These are phyloP conservation scores for Citrus inodora DNA, from an alignment of 345 rosid species.

Conservation along the genomic window DNA sequence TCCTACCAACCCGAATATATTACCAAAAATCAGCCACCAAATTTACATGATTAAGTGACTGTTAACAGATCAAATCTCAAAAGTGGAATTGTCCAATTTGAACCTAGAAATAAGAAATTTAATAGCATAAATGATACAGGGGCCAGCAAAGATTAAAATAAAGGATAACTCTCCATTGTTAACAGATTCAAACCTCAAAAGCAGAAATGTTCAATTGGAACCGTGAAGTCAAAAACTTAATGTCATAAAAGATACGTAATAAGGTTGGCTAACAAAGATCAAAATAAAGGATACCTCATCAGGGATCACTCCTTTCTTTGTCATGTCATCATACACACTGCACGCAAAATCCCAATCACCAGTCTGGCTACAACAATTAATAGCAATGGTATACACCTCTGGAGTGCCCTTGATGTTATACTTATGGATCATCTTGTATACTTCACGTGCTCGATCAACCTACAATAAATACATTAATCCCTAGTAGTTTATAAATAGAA, in stretches of 20 bases:
- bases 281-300: constrained; percentile 61
- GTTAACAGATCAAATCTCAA: neutral
- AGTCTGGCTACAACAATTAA: constrained; percentile 74
- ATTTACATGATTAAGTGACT: neutral
- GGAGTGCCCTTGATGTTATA: constrained; percentile 85
- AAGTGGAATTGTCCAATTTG: neutral
- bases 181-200: neutral
- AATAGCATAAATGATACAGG: neutral
- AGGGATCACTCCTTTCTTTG: constrained; percentile 62
- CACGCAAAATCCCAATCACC: constrained; percentile 89
- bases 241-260: neutral
- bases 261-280: neutral
- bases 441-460: constrained; percentile 83
- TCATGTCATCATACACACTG: constrained; percentile 71
- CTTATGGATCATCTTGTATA: constrained; percentile 66
- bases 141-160: neutral
- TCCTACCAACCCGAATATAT: neutral
- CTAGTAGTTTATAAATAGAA: neutral
- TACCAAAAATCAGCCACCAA: neutral
- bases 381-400: constrained; percentile 85
- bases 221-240: neutral
- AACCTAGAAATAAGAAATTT: neutral
- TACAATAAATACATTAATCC: constrained; percentile 31
- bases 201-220: constrained; percentile 1
- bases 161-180: constrained; percentile 55